Percentiles rank a stretch among this genome's conserved stretches.
Conservation (phyloP, 768 basidiomycete species). For the Collybia sp. region DNA sequence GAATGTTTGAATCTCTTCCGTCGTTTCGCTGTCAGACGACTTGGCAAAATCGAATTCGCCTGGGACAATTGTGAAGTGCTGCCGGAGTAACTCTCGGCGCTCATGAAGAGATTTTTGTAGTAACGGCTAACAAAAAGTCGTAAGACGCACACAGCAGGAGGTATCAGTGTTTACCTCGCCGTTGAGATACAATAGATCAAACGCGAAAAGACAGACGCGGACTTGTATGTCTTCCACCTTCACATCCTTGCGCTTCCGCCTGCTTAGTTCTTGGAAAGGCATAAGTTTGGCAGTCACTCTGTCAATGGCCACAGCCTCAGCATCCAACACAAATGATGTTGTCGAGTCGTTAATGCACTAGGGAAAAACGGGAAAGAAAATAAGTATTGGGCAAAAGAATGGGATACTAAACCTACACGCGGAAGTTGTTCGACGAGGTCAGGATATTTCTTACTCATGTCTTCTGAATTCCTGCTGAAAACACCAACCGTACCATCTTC, state of each 20-base stretch:
- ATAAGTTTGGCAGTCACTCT: conserved; percentile 77
- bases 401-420: conserved; percentile 40
- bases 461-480: conserved; percentile 96
- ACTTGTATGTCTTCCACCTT: conserved; percentile 98
- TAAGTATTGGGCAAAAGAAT: neutral
- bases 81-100: conserved; percentile 69
- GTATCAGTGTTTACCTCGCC: conserved; percentile 66
- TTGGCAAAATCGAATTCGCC: conserved; percentile 94
- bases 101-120: conserved; percentile 70
- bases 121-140: conserved; percentile 53
- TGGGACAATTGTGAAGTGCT: conserved; percentile 77
- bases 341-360: conserved; percentile 85
- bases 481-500: conserved; percentile 82
- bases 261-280: conserved; percentile 97
- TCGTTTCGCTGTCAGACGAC: conserved; percentile 82
- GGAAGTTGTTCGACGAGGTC: conserved; percentile 95
- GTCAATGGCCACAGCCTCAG: conserved; percentile 97
- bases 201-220: conserved; percentile 92
- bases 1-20: conserved; percentile 92
- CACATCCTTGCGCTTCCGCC: conserved; percentile 95
- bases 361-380: too few species aligned
- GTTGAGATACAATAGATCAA: conserved; percentile 94
- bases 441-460: conserved; percentile 99
- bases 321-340: conserved; percentile 90
- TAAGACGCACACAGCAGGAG: neutral